These are phyloP conservation scores for Cryptococcus hybrid DNA, from an alignment of 1,284 basidiomycete genomes.

Conservation along the genomic window DNA sequence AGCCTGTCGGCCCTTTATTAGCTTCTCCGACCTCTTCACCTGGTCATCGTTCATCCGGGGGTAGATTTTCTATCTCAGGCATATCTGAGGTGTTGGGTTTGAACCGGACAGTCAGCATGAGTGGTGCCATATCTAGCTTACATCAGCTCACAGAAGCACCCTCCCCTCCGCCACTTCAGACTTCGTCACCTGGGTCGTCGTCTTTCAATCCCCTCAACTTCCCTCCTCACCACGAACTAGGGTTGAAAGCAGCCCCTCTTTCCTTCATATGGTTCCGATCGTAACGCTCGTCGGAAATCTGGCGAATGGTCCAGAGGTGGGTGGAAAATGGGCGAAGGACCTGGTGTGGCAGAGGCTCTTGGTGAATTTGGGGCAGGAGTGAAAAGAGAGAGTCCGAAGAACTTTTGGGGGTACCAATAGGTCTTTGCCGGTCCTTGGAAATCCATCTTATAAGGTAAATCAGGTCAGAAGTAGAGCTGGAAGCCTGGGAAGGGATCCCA, in stretches of 20 bases:
- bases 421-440: not conserved
- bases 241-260: conserved; percentile 17
- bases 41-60: conserved; percentile 23
- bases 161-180: conserved; percentile 1
- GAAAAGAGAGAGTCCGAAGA: conserved; percentile 30
- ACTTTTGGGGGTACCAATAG: conserved; percentile 7
- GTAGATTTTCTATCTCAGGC: conserved; percentile 37
- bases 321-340: conserved; percentile 44
- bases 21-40: conserved; percentile 22
- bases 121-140: conserved; percentile 33
- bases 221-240: conserved; percentile 16
- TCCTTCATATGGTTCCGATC: conserved; percentile 1
- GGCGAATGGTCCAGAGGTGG: conserved; percentile 39
- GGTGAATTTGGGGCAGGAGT: conserved; percentile 44
- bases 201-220: conserved; percentile 1
- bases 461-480: conserved; percentile 28
- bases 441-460: not conserved
- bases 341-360: conserved; percentile 35
- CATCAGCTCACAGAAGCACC: conserved; percentile 30
- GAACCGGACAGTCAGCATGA: conserved; percentile 19
- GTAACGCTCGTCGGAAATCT: conserved; percentile 16
- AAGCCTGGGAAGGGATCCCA: conserved; percentile 37
- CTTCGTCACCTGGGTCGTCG: not conserved
- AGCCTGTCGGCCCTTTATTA: conserved; percentile 25
- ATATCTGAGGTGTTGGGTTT: conserved; percentile 37